Conservation (phyloP, 2,329 filamentous ascomycete genomes). For the Talaromyces sp. region DNA sequence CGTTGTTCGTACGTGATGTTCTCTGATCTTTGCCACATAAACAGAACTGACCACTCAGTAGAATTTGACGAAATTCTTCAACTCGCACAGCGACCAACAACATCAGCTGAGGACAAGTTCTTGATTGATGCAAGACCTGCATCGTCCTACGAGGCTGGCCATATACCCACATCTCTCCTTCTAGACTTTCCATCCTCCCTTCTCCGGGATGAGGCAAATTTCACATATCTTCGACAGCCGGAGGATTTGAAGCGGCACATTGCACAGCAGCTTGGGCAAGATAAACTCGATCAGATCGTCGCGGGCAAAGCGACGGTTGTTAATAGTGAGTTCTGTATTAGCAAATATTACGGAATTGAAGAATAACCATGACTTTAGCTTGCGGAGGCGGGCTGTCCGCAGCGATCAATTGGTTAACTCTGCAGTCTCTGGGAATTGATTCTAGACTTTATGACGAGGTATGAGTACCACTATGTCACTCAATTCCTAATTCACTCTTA, state of each 20-base stretch:
- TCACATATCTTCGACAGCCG: constrained; percentile 1
- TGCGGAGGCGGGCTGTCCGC: neutral
- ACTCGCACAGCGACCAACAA: neutral
- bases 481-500: too few relatives aligned
- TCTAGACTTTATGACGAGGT: constrained; percentile 3
- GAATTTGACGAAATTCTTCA: neutral
- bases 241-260: neutral
- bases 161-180: constrained; percentile 6
- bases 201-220: neutral
- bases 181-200: constrained; percentile 1
- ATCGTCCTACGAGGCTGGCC: neutral
- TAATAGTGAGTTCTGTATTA: neutral
- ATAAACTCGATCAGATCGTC: neutral
- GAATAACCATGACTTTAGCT: too few relatives aligned
- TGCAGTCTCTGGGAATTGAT: neutral
- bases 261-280: neutral
- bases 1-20: neutral
- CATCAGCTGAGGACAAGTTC: neutral
- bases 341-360: too few relatives aligned
- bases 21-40: neutral
- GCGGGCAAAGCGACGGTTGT: neutral
- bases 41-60: neutral
- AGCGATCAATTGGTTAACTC: neutral
- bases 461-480: too few relatives aligned
- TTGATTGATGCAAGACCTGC: constrained; percentile 8